phyloP scores from a whole-genome alignment of 140 eudicot genomes.

The Artemisia princeps region DNA sequence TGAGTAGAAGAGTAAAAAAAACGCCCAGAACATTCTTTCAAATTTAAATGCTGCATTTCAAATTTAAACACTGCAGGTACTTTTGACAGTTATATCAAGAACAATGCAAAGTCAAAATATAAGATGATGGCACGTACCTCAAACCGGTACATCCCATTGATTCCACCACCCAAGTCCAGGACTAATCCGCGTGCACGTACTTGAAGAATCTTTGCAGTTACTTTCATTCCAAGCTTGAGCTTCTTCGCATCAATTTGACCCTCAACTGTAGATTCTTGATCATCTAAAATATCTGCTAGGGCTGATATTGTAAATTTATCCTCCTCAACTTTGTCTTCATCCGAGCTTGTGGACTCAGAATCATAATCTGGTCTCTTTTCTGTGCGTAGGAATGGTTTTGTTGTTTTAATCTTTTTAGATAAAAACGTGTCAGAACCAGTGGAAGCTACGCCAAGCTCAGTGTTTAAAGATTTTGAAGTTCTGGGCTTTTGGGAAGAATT shows the following conservation, averaged over 20 bases:
- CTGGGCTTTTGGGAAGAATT: constrained; percentile 26
- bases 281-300: constrained; percentile 11
- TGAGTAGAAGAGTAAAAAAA: too few species aligned
- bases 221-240: constrained; percentile 55
- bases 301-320: constrained; percentile 6
- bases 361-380: constrained; percentile 15
- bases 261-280: constrained; percentile 22
- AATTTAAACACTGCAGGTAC: background rate
- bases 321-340: constrained; percentile 8
- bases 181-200: constrained; percentile 78
- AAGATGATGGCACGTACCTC: constrained; percentile 44
- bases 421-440: constrained; percentile 9
- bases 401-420: constrained; percentile 1
- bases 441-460: constrained; percentile 10
- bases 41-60: background rate
- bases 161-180: constrained; percentile 76
- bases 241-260: constrained; percentile 44
- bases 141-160: constrained; percentile 70
- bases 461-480: constrained; percentile 1
- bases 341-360: constrained; percentile 13
- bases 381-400: constrained; percentile 22
- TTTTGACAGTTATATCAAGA: background rate
- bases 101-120: background rate
- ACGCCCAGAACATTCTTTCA: too few species aligned
- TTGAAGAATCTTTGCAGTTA: constrained; percentile 71